These are phyloP conservation scores for Buxus sempervirens DNA, from an alignment of 164 flowering plant species.

Conservation along the genomic window DNA sequence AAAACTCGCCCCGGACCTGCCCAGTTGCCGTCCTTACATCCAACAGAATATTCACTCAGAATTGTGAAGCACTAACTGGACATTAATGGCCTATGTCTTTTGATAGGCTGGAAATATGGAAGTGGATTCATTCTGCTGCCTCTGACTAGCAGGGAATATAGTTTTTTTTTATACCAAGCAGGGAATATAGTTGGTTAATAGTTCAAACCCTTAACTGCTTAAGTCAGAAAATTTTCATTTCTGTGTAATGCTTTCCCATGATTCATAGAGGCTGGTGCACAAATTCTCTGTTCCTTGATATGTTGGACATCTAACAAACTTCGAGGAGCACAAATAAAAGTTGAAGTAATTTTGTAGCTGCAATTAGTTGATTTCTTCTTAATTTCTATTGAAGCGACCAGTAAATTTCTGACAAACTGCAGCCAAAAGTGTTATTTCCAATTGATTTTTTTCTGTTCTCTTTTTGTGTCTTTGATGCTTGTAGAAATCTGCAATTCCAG, in stretches of 20 bases:
- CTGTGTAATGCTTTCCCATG: neutral
- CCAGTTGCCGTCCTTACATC: too few species aligned
- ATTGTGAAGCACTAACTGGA: too few species aligned
- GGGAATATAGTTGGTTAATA: too few species aligned
- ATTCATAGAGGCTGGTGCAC: neutral
- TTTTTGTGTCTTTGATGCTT: constrained; percentile 7
- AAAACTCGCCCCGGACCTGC: too few species aligned
- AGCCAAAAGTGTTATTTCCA: neutral
- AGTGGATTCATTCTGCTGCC: too few species aligned
- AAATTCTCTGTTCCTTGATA: neutral
- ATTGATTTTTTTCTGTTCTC: neutral
- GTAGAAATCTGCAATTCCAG: constrained; percentile 54
- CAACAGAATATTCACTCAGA: too few species aligned
- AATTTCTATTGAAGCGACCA: neutral
- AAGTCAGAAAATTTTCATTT: neutral
- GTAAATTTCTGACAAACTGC: neutral
- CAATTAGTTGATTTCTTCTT: neutral
- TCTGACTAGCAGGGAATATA: too few species aligned
- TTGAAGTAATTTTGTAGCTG: neutral
- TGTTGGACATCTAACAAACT: neutral
- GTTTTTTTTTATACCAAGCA: too few species aligned
- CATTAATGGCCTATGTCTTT: too few species aligned
- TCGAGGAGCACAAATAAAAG: too few species aligned
- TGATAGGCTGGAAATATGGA: too few species aligned
- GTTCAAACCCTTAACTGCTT: neutral